Base-by-base conservation (phyloP, 306 rosid species). In the Astragalus membranaceus region DNA sequence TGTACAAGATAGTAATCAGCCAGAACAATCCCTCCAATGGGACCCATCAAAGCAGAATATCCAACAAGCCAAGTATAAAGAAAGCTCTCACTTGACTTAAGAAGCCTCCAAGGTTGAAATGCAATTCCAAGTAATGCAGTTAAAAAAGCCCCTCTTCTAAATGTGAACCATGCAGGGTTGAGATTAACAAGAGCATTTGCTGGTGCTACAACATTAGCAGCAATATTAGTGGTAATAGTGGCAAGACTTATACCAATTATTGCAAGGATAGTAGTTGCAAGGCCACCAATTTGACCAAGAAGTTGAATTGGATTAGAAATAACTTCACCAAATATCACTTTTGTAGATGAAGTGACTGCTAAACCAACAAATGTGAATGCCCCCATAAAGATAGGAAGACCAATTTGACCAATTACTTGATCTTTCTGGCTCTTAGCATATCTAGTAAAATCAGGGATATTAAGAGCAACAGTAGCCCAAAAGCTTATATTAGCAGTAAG, bases 201-300 rank as follows among this genome's bases (percentile, higher is more conserved):
- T 15, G 98, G 97, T 41, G 97, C 98, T 10, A 93, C 98, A 47
- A 90, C 88, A 79, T 93, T 93, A 54, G 98, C 96, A 9, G 98
- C 97, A 57, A 93, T 87, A 11, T 93, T 93, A 23, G 98, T 93
- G 0, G 98, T 93, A 3, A 93, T 71, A 2, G 81, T 87, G 17
- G 97, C 98, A 0, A 93, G 78, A 48, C 91, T 88, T 7, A 93
- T 89, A 29, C 98, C 98, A 33, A 90, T 0, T 6, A 93, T 93
- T 2, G 96, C 92, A 11, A 93, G 59, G 0, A 85, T 23, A 12
- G 56, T 81, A 0, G 98, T 93, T n/a, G 79, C 8, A 0, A 90
- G 15, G 3, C 98, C 98, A 52, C 98, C 98, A 13, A 93, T 88
- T 69, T 77, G 62, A 26, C 85, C 92, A 0, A 93, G 84, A 6